Conservation (phyloP, 2,329 filamentous ascomycete genomes). For the Westerdykella ornata region DNA sequence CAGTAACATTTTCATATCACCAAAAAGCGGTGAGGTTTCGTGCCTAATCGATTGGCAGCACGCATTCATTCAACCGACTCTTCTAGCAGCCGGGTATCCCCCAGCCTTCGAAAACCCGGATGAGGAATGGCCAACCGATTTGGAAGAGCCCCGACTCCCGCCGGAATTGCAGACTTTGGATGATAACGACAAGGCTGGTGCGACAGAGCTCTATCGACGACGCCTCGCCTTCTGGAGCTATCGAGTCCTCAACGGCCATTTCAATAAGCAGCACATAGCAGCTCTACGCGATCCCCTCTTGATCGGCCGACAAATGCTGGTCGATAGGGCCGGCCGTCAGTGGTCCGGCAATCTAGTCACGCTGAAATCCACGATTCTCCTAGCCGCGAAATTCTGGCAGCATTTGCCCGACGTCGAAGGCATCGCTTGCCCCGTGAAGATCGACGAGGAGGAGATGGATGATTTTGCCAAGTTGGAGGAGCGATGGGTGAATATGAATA, state of each 20-base stretch:
- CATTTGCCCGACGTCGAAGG: conserved; percentile 9
- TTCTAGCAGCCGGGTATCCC: conserved; percentile 11
- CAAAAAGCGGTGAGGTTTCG: conserved; percentile 8
- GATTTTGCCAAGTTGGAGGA: conserved; percentile 7
- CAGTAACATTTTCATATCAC: conserved; percentile 11
- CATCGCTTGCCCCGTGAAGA: conserved; percentile 6
- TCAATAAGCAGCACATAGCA: conserved; percentile 8
- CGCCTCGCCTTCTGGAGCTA: conserved; percentile 10
- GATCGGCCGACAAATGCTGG: conserved; percentile 12
- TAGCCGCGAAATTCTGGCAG: conserved; percentile 8
- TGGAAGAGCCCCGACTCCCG: conserved; percentile 5
- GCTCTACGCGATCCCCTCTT: conserved; percentile 11
- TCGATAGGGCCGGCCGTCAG: conserved; percentile 11
- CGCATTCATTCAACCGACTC: conserved; percentile 8
- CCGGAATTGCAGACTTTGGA: conserved; percentile 5
- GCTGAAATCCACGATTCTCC: conserved; percentile 10
- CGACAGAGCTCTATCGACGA: conserved; percentile 7
- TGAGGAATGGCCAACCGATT: conserved; percentile 3
- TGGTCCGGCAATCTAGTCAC: conserved; percentile 12
- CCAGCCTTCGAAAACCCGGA: conserved; percentile 12
- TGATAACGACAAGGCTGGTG: conserved; percentile 5
- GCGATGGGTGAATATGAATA: conserved; percentile 8
- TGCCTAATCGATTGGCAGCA: conserved; percentile 14
- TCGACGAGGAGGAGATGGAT: conserved; percentile 9
- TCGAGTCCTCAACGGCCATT: conserved; percentile 8